Evolutionary conservation across 2,329 filamentous ascomycete genomes (phyloP).

Genomic region (Pseudogymnoascus sp.): DNA sequence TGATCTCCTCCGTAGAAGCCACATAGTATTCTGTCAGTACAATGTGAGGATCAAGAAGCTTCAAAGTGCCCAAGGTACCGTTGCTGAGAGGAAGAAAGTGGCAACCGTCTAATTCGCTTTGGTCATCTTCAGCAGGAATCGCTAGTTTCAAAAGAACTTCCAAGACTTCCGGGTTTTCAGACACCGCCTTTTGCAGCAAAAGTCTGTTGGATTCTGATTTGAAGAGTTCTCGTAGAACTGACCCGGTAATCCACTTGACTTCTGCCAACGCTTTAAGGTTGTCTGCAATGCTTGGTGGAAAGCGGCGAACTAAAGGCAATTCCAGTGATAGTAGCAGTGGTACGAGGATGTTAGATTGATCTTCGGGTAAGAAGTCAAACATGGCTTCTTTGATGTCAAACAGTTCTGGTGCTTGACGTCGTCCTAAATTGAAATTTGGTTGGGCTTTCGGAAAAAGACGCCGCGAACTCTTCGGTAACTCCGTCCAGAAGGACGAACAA

Average conservation of each 20-base stretch:
- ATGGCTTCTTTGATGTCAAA: constrained; percentile 16
- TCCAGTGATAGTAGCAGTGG: not conserved
- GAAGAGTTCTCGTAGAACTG: constrained; percentile 15
- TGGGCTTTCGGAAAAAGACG: constrained; percentile 18
- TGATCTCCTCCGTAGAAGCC: constrained; percentile 12
- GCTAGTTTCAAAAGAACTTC: constrained; percentile 9
- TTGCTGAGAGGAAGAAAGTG: constrained; percentile 21
- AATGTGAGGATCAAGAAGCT: not conserved
- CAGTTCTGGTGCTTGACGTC: not conserved
- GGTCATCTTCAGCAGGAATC: constrained; percentile 10
- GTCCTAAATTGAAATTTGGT: not conserved
- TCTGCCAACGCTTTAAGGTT: constrained; percentile 10
- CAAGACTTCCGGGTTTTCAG: constrained; percentile 9
- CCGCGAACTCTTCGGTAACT: constrained; percentile 13
- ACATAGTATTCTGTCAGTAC: constrained; percentile 12
- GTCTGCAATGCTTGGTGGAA: constrained; percentile 10
- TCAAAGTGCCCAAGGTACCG: constrained; percentile 16
- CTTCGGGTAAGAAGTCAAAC: constrained; percentile 19
- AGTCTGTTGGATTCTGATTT: constrained; percentile 8
- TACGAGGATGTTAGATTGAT: constrained; percentile 6
- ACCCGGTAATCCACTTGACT: constrained; percentile 14
- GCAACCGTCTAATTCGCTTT: constrained; percentile 20
- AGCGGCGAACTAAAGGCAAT: not conserved
- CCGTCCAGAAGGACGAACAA: constrained; percentile 17
- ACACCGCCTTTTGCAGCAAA: not conserved